Evolutionary conservation across 345 rosid species (phyloP), one percentile per base, ranked within the genome.

Genomic region (Rhodamnia argentea): DNA sequence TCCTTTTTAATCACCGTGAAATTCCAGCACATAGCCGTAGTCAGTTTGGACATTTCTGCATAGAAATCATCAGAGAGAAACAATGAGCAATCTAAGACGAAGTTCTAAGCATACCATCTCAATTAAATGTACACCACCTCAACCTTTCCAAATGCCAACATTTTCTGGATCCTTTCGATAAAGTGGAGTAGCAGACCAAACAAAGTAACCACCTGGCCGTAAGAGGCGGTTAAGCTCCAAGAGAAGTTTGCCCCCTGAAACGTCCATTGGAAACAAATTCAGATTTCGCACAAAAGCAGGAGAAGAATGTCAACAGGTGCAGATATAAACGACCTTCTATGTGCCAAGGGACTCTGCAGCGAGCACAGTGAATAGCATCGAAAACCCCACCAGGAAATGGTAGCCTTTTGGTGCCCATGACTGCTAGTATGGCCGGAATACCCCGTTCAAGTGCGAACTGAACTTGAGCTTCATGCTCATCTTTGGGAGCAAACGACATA

Each of bases 161-260:
- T 96, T 97, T 89, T 96, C 99, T 51, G 86, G 90, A 82, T 90
- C 91, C 91, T 94, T 97, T 87, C 92, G 94, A 86, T 97, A 96
- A 84, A 96, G 94, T 54, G 99, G 99, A 87, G 99, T 96, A 16
- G 99, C 99, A 84, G 99, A 97, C 99, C 99, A 96, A 83, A 97
- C 93, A 88, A 97, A 97, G 92, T 91, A 96, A 86, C 98, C 99
- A 86, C 99, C 98, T 20, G 99, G 99, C 83, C 98, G 91, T 90
- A 97, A 85, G 52, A 94, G 92, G 85, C 98, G 99, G 86, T 95
- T 95, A 91, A 97, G 91, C 91, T 97, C 99, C 90, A 96, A 86
- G 82, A 97, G 99, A 90, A 95, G 99, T 87, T 94, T 95, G 51
- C 99, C 99, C 70, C 98, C 99, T 95, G 88, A 83, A 92, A 83